Conservation (phyloP, 371 early-diverging fungal genomes). For the Globomyces sp. region DNA sequence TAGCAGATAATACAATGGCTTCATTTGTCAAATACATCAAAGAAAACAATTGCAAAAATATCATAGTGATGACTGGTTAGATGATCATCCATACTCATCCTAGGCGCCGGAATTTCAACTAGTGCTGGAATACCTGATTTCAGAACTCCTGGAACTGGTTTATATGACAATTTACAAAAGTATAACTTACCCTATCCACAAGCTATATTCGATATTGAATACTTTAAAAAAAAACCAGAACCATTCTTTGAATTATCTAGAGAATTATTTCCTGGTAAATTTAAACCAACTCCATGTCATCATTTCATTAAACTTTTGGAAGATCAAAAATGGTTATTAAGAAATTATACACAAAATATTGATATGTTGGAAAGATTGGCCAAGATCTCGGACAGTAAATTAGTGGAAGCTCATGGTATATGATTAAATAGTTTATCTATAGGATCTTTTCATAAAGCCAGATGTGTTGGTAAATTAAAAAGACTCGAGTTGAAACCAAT, state of each 20-base stretch:
- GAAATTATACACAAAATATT: constrained; percentile 94
- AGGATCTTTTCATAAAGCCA: constrained; percentile 73
- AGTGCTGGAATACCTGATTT: constrained; percentile 82
- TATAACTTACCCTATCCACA: constrained; percentile 89
- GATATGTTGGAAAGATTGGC: constrained; percentile 90
- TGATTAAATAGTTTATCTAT: no score
- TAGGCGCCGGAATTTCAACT: constrained; percentile 94
- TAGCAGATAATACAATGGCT: background rate
- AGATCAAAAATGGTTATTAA: constrained; percentile 67
- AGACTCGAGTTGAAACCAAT: no score
- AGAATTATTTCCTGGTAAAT: constrained; percentile 80
- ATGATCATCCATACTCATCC: constrained; percentile 79
- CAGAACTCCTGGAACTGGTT: constrained; percentile 86
- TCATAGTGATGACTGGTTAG: constrained; percentile 92
- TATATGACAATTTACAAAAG: constrained; percentile 78
- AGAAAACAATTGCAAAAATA: constrained; percentile 53
- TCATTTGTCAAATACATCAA: constrained; percentile 36
- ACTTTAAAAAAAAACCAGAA: constrained; percentile 75
- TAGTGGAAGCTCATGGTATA: constrained; percentile 92
- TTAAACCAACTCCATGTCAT: constrained; percentile 80
- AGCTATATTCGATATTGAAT: constrained; percentile 91
- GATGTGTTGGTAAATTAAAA: constrained; percentile 58
- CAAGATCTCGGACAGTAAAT: constrained; percentile 64
- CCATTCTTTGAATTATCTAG: constrained; percentile 90
- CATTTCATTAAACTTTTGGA: constrained; percentile 78